Percentiles rank a stretch among this genome's conserved stretches.
Conservation (phyloP, 257 asterid genomes). For the Phtheirospermum japonicum region DNA sequence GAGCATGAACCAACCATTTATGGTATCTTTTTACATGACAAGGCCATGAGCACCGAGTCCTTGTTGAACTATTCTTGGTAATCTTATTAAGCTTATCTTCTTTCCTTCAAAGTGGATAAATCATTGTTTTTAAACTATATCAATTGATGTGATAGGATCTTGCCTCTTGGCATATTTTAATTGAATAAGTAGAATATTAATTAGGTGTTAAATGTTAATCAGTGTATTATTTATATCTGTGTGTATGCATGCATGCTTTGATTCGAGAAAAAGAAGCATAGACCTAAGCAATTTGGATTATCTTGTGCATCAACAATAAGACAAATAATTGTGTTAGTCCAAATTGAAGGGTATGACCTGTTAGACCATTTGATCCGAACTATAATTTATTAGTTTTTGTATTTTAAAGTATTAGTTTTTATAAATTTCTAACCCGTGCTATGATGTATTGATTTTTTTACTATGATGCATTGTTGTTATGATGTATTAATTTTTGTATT, state of each 20-base stretch:
- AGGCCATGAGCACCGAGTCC: constrained; percentile 37
- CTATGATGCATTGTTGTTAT: too few relatives aligned
- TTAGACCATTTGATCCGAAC: too few relatives aligned
- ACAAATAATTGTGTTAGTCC: too few relatives aligned
- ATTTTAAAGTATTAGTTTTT: too few relatives aligned
- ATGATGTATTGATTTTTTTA: too few relatives aligned
- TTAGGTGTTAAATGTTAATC: constrained; percentile 9
- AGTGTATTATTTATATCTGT: constrained; percentile 3
- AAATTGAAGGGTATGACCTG: too few relatives aligned
- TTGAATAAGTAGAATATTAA: constrained; percentile 18
- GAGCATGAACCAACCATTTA: constrained; percentile 30
- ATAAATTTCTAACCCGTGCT: too few relatives aligned
- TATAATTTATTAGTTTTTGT: too few relatives aligned
- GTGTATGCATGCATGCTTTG: constrained; percentile 34
- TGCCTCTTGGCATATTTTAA: constrained; percentile 21
- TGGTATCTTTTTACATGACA: constrained; percentile 34
- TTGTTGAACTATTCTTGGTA: constrained; percentile 8
- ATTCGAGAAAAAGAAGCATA: too few relatives aligned
- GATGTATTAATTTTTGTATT: too few relatives aligned
- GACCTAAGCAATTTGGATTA: too few relatives aligned
- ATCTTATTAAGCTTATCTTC: constrained; percentile 31
- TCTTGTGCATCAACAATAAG: too few relatives aligned
- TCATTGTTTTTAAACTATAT: background rate
- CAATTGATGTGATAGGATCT: constrained; percentile 1
- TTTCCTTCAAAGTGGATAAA: constrained; percentile 33